phyloP scores from a whole-genome alignment of 2,329 filamentous ascomycete genomes.

The Sclerotinia trifoliorum region DNA sequence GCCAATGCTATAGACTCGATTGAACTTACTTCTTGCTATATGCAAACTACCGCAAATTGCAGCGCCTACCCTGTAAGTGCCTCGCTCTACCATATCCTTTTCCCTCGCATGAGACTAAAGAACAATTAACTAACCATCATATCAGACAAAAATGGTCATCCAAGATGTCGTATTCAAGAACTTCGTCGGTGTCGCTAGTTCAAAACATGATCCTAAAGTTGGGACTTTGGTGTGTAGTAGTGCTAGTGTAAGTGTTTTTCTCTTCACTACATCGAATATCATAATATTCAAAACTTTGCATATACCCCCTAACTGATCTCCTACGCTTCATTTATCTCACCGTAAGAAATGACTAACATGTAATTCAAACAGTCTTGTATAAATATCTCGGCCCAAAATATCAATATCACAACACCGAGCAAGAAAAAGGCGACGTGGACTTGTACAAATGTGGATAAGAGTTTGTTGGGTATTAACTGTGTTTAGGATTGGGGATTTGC shows the following conservation, averaged over 20 bases:
- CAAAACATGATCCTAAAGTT: slow-evolving; percentile 44
- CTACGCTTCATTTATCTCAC: too few species aligned
- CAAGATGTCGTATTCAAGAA: slow-evolving; percentile 50
- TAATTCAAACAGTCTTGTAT: slow-evolving; percentile 14
- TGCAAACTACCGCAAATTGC: slow-evolving; percentile 59
- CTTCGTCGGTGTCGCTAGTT: slow-evolving; percentile 44
- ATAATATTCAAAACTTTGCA: too few species aligned
- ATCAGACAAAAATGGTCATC: slow-evolving; percentile 47
- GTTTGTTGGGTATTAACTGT: slow-evolving; percentile 16
- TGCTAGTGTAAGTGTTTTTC: slow-evolving; percentile 38
- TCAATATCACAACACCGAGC: slow-evolving; percentile 48
- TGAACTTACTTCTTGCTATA: slow-evolving; percentile 54
- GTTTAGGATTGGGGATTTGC: neutral
- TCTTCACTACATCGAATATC: too few species aligned
- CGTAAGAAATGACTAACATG: too few species aligned
- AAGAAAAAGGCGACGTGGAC: slow-evolving; percentile 44
- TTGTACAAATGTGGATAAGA: slow-evolving; percentile 45
- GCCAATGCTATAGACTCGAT: slow-evolving; percentile 22
- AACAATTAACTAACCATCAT: slow-evolving; percentile 47
- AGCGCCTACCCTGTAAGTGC: slow-evolving; percentile 50
- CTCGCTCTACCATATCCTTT: slow-evolving; percentile 27
- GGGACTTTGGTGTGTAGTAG: slow-evolving; percentile 48
- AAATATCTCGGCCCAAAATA: slow-evolving; percentile 48
- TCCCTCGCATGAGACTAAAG: neutral
- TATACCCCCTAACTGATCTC: too few species aligned